These are phyloP conservation scores for Stemphylium beticola DNA, from an alignment of 2,329 filamentous ascomycete genomes.

Conservation along the genomic window DNA sequence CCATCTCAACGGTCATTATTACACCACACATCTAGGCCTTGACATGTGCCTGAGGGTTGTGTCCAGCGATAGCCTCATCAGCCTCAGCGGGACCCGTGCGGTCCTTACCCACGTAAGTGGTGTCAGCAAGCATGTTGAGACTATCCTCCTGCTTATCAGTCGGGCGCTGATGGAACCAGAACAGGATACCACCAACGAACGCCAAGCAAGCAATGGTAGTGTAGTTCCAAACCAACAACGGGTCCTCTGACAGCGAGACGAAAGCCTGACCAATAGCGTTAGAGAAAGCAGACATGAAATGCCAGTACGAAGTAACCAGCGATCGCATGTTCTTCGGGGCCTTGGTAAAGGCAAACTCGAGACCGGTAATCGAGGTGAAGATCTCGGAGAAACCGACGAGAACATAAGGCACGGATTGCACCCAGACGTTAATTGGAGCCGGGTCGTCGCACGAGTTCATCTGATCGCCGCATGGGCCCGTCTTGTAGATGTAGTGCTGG, in stretches of 20 bases:
- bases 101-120: conserved; percentile 42
- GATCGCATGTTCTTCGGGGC: conserved; percentile 81
- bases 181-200: conserved; percentile 65
- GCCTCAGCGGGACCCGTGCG: conserved; percentile 23
- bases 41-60: neutral
- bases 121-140: conserved; percentile 65
- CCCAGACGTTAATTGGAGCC: conserved; percentile 69
- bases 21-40: neutral
- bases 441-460: conserved; percentile 61
- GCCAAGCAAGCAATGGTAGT: conserved; percentile 67
- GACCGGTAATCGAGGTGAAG: conserved; percentile 65
- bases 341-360: conserved; percentile 80
- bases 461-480: conserved; percentile 64
- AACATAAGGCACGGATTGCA: conserved; percentile 57
- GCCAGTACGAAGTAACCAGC: conserved; percentile 71
- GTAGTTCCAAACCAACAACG: conserved; percentile 76
- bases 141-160: conserved; percentile 72
- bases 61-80: conserved; percentile 19
- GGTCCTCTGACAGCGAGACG: conserved; percentile 66
- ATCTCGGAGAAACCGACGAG: conserved; percentile 65
- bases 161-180: conserved; percentile 72
- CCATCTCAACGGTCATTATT: neutral
- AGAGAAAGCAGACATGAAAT: conserved; percentile 74
- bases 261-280: conserved; percentile 74
- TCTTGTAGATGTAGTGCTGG: conserved; percentile 68